Evolutionary conservation across 768 basidiomycete genomes (phyloP), one percentile per base, ranked within the genome.

Genomic region (Collybia sordida): DNA sequence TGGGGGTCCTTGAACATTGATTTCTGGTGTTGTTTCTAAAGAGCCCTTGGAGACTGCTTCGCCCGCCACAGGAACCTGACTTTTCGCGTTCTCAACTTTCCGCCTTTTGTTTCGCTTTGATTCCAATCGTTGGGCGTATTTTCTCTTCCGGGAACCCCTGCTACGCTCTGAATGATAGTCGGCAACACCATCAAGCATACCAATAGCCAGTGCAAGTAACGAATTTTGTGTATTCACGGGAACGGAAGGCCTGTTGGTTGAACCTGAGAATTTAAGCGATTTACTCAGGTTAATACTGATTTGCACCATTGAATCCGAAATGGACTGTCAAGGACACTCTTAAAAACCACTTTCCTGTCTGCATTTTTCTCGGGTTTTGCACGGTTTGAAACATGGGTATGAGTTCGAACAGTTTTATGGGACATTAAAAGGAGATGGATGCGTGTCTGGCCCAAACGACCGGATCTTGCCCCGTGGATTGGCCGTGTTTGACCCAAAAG

Each of bases 261-360:
- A 31, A 11, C 11, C 31, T 12, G 31, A 11, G 11, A 31, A 31
- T 31, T 7, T 5, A 27, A 3, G 31, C 14, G 31, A 12, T 31
- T 31, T 31, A 4, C 6, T 6, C 9, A 11, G 31, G 31, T 31
- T 31, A 24, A 53, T 44, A 39, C 50, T 48, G 58, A 52, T 59
- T 18, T 18, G 22, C 15, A 90, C 90, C 90, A 93, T 61, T 68
- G 63, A 14, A 91, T 71, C 9, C 77, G 75, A 57, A 87, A 86
- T 2, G 90, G 90, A 51, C 80, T 91, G 44, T 85, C 83, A 19
- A 93, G 69, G 0, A 86, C 84, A 50, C 80, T 77, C 55, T 82
- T 90, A 70, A 82, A 90, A 0, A 85, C 80, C 1, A 72, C 68
- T 59, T 84, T 91, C 40, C 74, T 79, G 19, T 90, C 87, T 38